Conservation (phyloP, 2,329 filamentous ascomycete genomes). For the Cadophora sp. region DNA sequence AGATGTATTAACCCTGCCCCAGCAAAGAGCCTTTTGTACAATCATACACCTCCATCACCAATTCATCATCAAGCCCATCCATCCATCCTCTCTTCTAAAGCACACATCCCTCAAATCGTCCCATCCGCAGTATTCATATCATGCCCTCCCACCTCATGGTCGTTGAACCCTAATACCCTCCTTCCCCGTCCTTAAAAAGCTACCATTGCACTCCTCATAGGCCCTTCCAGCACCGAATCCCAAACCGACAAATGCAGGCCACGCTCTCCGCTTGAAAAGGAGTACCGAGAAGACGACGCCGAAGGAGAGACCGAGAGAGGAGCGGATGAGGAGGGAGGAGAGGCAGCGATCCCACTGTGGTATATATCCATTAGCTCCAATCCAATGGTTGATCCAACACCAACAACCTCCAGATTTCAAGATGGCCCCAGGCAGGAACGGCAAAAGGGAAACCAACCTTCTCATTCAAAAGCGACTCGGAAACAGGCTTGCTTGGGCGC, state of each 20-base stretch:
- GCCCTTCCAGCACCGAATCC: constrained; percentile 96
- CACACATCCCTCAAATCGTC: background rate
- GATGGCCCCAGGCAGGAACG: background rate
- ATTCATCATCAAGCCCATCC: constrained; percentile 4
- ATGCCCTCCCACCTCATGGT: constrained; percentile 24
- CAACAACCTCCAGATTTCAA: background rate
- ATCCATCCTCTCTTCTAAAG: background rate
- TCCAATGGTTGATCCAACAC: background rate
- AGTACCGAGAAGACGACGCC: constrained; percentile 98
- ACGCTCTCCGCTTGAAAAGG: constrained; percentile 96
- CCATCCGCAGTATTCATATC: background rate
- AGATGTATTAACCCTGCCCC: constrained; percentile 24
- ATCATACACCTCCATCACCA: constrained; percentile 33
- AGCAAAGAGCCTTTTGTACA: constrained; percentile 39
- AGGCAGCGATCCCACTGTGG: constrained; percentile 96
- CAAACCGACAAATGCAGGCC: constrained; percentile 93
- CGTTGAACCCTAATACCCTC: constrained; percentile 41
- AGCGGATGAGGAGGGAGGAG: constrained; percentile 96
- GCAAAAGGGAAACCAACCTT: constrained; percentile 68
- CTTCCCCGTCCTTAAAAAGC: constrained; percentile 43
- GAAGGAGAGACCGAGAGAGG: constrained; percentile 92
- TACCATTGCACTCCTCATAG: constrained; percentile 92
- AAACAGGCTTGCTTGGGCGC: constrained; percentile 80
- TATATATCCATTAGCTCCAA: constrained; percentile 21
- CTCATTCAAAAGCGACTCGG: constrained; percentile 97